Evolutionary conservation across 495 filamentous ascomycete species (phyloP), one percentile per base, ranked within the genome.

Genomic region (Tetracladium setigerum): DNA sequence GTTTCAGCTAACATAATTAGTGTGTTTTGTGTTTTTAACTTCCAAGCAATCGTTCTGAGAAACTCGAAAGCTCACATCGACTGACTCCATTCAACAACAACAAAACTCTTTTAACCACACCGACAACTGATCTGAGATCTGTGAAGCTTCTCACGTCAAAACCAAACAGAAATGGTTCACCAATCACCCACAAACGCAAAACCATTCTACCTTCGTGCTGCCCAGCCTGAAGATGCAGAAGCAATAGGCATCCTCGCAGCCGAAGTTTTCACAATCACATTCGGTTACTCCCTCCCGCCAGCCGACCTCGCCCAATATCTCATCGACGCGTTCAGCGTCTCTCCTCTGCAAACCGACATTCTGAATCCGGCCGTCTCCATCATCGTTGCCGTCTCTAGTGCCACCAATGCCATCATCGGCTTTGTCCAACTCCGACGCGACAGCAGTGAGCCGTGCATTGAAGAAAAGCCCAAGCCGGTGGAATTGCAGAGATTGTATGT

Each of bases 401-500:
- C 38, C 11, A 15, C 45, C 2, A 51, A 50, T 34, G 32, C 27
- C 11, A 55, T 68, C 6, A 12, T 64, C 8, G 68, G 67, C 11
- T 68, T 69, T 38, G 56, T 58, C 7, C 60, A 64, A 41, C 57
- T 71, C 10, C 60, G 55, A 11, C 57, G 60, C 4, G 57, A 55
- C 9, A 49, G 57, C 14, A 56, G 50, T 4, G 64, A 68, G 15
- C 58, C 63, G 15, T 62, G 57, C 42, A 18, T 71, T 0, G 46
- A 36, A 12, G 58, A 54, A 0, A 50, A 56, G 14, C 34, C 36
- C 16, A 39, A 46, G 12, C 32, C 19, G 1, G 59, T 65, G 16
- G 68, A 71, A 43, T 56, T 71, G 3, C 57, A 63, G 38, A 51
- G 66, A 32, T 44, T 71, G 22, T 71, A 71, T 52, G 64, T 71